Percentiles rank a stretch among this genome's conserved stretches.
Evolutionary conservation across 1,284 basidiomycete genomes (phyloP).

Genomic region (Earliella scabrosa): DNA sequence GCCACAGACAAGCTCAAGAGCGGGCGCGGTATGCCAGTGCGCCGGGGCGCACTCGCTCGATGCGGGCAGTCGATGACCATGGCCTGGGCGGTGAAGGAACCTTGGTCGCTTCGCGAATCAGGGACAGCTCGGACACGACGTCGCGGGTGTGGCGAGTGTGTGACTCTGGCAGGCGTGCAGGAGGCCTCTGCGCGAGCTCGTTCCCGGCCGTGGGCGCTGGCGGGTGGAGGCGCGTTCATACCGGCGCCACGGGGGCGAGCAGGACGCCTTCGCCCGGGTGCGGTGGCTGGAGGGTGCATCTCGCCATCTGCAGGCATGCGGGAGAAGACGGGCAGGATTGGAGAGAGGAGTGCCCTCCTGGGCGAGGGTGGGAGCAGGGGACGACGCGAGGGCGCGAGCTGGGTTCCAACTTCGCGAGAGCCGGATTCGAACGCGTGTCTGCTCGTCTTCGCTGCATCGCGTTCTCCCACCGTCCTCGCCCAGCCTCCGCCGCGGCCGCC

Average conservation of each 20-base stretch:
- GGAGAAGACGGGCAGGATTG: neutral
- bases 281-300: neutral
- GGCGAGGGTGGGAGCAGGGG: conserved; percentile 1
- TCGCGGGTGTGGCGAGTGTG: neutral
- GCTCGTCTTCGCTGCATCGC: neutral
- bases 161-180: neutral
- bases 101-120: conserved; percentile 2
- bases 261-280: neutral
- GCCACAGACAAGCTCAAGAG: no score
- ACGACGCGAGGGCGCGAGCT: neutral
- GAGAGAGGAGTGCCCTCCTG: neutral
- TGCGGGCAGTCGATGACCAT: neutral
- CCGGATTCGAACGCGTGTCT: neutral
- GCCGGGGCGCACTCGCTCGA: neutral
- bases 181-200: no score
- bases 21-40: no score
- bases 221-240: neutral
- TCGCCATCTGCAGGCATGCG: neutral
- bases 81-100: neutral
- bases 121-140: neutral
- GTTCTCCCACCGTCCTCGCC: neutral
- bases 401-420: neutral
- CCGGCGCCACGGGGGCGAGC: no score
- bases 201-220: neutral
- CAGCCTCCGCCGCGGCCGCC: neutral